Evolutionary conservation across 805 yeast species (phyloP).

Genomic region (Tetrapisispora nanseiensis): DNA sequence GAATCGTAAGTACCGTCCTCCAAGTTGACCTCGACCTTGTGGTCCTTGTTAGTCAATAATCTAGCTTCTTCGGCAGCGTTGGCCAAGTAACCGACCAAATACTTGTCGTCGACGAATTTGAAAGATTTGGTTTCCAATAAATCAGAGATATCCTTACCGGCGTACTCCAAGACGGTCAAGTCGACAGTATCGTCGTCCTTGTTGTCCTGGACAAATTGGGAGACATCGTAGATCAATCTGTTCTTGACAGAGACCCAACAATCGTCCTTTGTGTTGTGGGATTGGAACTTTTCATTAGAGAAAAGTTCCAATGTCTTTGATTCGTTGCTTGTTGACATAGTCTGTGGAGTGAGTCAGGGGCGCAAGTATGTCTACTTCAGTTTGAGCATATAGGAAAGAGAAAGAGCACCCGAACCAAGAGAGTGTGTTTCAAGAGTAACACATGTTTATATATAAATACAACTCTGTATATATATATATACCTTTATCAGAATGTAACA

Average conservation of each 20-base stretch:
- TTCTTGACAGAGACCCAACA: slow-evolving; percentile 77
- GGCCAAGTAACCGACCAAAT: slow-evolving; percentile 75
- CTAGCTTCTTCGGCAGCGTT: slow-evolving; percentile 68
- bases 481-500: too few species aligned
- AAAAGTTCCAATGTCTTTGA: slow-evolving; percentile 47
- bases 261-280: slow-evolving; percentile 43
- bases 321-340: background rate
- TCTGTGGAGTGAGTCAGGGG: too few species aligned
- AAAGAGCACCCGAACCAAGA: too few species aligned
- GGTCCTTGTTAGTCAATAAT: slow-evolving; percentile 50
- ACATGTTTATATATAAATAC: too few species aligned
- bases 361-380: too few species aligned
- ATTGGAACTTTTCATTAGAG: slow-evolving; percentile 41
- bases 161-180: slow-evolving; percentile 52
- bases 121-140: slow-evolving; percentile 37
- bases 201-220: slow-evolving; percentile 39
- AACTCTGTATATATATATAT: too few species aligned
- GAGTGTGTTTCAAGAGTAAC: too few species aligned
- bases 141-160: slow-evolving; percentile 72
- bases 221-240: slow-evolving; percentile 78
- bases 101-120: slow-evolving; percentile 59
- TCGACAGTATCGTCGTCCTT: slow-evolving; percentile 57
- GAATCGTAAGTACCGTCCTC: slow-evolving; percentile 37
- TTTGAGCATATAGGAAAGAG: too few species aligned
- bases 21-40: slow-evolving; percentile 49